These are phyloP conservation scores for Didymella exigua DNA, from an alignment of 2,329 filamentous ascomycete genomes.

Conservation along the genomic window DNA sequence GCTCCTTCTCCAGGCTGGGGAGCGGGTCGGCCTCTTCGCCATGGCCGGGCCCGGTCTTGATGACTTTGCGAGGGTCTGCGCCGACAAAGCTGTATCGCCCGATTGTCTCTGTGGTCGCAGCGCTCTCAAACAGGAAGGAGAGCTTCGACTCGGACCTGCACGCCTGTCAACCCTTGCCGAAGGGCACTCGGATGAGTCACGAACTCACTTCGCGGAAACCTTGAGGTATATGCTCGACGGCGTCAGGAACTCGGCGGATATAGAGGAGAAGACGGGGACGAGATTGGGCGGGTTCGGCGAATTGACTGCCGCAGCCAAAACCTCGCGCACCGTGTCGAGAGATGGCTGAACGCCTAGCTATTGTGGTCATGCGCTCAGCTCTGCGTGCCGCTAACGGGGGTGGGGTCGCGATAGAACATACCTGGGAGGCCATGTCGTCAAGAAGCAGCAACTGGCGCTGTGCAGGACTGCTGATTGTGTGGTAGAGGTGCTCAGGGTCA, in stretches of 20 bases:
- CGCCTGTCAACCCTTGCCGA: constrained; percentile 18
- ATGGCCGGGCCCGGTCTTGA: constrained; percentile 87
- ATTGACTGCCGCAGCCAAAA: constrained; percentile 59
- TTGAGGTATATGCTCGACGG: constrained; percentile 96
- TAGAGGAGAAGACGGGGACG: constrained; percentile 80
- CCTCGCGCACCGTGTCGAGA: constrained; percentile 63
- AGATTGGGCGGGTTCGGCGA: constrained; percentile 72
- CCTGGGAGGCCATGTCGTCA: constrained; percentile 34
- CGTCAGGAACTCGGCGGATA: constrained; percentile 90
- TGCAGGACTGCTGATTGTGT: not conserved
- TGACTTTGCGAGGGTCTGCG: constrained; percentile 75
- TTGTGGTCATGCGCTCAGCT: constrained; percentile 40
- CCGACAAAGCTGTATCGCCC: constrained; percentile 96
- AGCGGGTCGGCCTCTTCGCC: constrained; percentile 84
- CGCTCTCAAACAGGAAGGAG: constrained; percentile 95
- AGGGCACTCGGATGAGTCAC: constrained; percentile 38
- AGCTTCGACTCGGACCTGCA: constrained; percentile 68
- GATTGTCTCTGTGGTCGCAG: constrained; percentile 86
- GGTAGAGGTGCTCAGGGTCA: not conserved
- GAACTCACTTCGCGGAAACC: constrained; percentile 71
- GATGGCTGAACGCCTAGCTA: constrained; percentile 63
- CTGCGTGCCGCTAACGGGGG: constrained; percentile 8
- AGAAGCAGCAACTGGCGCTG: constrained; percentile 7
- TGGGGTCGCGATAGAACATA: constrained; percentile 16
- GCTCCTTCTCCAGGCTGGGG: constrained; percentile 78